Base-by-base conservation (phyloP, 2,329 filamentous ascomycete species). In the Apiospora saccharicola region DNA sequence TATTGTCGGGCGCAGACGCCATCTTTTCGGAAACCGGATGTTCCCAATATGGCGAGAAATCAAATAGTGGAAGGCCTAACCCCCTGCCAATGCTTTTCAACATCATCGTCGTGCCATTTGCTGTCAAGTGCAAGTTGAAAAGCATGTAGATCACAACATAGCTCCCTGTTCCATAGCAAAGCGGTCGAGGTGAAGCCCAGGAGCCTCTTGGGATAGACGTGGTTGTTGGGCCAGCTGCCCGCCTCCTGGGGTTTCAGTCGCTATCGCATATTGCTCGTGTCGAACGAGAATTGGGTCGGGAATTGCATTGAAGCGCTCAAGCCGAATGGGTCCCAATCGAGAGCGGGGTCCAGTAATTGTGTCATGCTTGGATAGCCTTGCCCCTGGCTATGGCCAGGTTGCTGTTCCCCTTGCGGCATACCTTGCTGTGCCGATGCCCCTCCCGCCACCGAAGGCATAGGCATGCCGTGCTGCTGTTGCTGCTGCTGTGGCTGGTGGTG, bases 241-340 rank as follows among this genome's bases (percentile, higher is more conserved):
- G 19, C 19, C 30, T 64, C 34, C 34, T 34, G 10, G 24, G 37
- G 44, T 13, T 46, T 37, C 5, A 34, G 24, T 49, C 8, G 16
- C 24, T 57, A 70, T 37, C 68, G 68, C 68, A 70, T 88, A 76
- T 88, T 89, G 80, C 87, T 86, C 69, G 89, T 90, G 74, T 92
- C 90, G 80, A 94, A 94, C 70, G 91, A 90, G 82, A 95, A 96
- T 71, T 94, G 93, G 1, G 92, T 93, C 14, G 95, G 95, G 78
- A 98, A 98, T 76, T 96, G 94, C 96, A 98, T 98, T 83, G 94
- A 97, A 47, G 95, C 95, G 73, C 93, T 96, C 70, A 98, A 86
- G 16, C 95, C 95, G 78, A 98, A 98, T 0, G 96, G 96, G 82
- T 98, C 95, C 82, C 95, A 94, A 80, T 98, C 95, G 68, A 97